Base-by-base conservation (phyloP, 2,329 filamentous ascomycete species). In the Byssoonygena ceratinophila region DNA sequence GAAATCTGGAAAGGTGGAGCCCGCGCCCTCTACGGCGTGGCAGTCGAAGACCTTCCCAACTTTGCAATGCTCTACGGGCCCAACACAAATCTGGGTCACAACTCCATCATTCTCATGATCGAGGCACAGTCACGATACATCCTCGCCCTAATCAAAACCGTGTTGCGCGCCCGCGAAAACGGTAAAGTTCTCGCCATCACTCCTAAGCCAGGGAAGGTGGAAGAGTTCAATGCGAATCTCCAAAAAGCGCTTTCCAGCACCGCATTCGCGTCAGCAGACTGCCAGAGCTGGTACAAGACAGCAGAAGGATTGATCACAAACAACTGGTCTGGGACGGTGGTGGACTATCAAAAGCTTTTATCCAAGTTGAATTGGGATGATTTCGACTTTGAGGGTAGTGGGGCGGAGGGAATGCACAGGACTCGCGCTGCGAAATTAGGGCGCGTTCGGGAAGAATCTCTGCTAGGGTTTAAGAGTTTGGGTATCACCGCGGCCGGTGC, bases 401-500 rank as follows among this genome's bases (percentile, higher is more conserved):
- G 46, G 6, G 46, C 53, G 16, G 56, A 59, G n/a, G 51, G 52
- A 37, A 37, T 62, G 14, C 49, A 20, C 2, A 57, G 55, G 7
- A 52, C 27, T 8, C 27, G 29, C 11, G 32, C 23, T 36, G 48
- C 45, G 12, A 31, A 54, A 40, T 9, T 67, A 41, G 58, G 60
- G 5, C 60, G 66, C 49, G 65, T 68, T 2, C 57, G 65, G 12
- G 67, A 69, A 55, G 67, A 69, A 54, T 63, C 64, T 2, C 52
- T 62, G 23, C 53, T 68, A 20, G 60, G 59, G 44, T 58, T 60
- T 32, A 55, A 57, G 40, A 54, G 55, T 16, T 55, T 61, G 55
- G 58, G 91, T 85, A 68, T 92, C 85, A 50, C 86, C 84, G 18
- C 32, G 2, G 22, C 86, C 81, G 50, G 87, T 85, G 43, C 87